Conservation (phyloP, 2,329 filamentous ascomycete genomes). For the Didymellaceae sp. region DNA sequence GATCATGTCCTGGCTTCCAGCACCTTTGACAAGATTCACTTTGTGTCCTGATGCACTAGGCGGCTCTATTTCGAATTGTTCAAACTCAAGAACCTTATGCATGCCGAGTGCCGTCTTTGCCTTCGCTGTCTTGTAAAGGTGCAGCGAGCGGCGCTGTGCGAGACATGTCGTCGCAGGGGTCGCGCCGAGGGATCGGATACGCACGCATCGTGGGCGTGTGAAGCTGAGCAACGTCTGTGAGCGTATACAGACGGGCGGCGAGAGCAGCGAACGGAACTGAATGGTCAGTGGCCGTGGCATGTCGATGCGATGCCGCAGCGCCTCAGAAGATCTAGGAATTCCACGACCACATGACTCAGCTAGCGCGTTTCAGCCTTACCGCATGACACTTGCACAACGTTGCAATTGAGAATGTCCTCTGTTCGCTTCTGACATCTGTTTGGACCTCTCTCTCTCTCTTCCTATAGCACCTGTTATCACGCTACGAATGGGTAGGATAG, state of each 20-base stretch:
- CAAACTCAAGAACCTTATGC: slow-evolving; percentile 36
- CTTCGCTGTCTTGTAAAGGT: slow-evolving; percentile 39
- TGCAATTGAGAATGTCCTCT: background rate
- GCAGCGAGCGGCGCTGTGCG: slow-evolving; percentile 29
- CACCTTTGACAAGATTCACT: slow-evolving; percentile 25
- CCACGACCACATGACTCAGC: slow-evolving; percentile 11
- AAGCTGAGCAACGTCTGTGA: slow-evolving; percentile 21
- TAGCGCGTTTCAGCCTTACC: slow-evolving; percentile 2
- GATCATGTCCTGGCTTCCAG: slow-evolving; percentile 8
- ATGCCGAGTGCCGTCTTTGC: slow-evolving; percentile 31
- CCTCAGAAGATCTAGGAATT: background rate
- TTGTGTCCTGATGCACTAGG: slow-evolving; percentile 21
- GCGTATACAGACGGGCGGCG: slow-evolving; percentile 24
- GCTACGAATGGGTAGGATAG: no score
- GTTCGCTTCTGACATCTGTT: no score
- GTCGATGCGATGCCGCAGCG: slow-evolving; percentile 8
- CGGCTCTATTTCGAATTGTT: slow-evolving; percentile 14
- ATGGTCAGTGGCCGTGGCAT: slow-evolving; percentile 25
- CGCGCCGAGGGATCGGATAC: background rate
- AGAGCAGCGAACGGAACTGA: slow-evolving; percentile 31
- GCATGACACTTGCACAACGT: slow-evolving; percentile 2
- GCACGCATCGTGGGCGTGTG: slow-evolving; percentile 22
- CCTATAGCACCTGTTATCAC: no score
- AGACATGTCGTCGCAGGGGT: slow-evolving; percentile 22
- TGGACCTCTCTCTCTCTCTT: no score